These are phyloP conservation scores for Vaccinium corymbosum DNA, from an alignment of 148 eudicot species.

Conservation along the genomic window DNA sequence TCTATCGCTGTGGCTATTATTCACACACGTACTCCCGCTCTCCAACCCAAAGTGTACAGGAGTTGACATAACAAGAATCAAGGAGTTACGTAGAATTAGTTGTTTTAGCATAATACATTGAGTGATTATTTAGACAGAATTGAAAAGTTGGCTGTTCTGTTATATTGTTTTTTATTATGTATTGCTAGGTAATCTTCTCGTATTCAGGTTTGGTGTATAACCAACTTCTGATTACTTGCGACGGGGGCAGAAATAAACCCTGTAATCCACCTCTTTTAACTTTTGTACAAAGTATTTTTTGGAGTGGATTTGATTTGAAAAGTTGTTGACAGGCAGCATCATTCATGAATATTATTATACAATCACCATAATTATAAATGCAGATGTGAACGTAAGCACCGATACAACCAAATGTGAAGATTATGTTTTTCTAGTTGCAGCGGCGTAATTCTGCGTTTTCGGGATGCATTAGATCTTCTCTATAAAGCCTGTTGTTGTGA, in stretches of 20 bases:
- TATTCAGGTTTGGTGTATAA: neutral
- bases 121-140: neutral
- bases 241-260: constrained; percentile 8
- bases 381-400: neutral
- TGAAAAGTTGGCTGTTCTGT: constrained; percentile 1
- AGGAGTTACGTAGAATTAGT: constrained; percentile 15
- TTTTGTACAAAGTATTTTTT: neutral
- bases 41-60: constrained; percentile 49
- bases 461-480: neutral
- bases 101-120: neutral
- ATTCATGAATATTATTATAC: neutral
- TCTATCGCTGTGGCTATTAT: constrained; percentile 65
- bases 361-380: neutral
- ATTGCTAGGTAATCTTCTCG: neutral
- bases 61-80: constrained; percentile 22
- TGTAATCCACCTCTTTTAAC: constrained; percentile 5
- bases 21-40: constrained; percentile 50
- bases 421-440: neutral
- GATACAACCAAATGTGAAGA: neutral
- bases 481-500: neutral
- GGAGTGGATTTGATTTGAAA: constrained; percentile 3
- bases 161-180: neutral
- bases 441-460: neutral
- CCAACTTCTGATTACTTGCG: neutral
- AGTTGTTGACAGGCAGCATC: neutral